Conservation (phyloP, 108 stramenopile genomes). For the Seminavis robusta region DNA sequence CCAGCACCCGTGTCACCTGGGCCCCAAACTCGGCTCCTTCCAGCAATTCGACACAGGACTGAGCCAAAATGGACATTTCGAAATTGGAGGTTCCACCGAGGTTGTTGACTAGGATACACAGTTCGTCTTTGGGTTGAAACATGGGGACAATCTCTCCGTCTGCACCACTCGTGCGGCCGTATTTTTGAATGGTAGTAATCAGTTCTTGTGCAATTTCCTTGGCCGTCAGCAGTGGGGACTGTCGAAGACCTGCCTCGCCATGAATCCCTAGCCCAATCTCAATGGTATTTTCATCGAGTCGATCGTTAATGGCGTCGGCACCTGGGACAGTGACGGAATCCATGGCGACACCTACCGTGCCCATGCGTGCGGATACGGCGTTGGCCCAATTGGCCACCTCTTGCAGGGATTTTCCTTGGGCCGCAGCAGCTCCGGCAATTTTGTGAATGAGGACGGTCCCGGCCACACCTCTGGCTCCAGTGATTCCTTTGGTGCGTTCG, state of each 20-base stretch:
- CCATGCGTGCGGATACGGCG: conserved; percentile 51
- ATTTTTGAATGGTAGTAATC: conserved; percentile 65
- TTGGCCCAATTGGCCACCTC: conserved; percentile 67
- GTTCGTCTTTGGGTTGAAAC: conserved; percentile 59
- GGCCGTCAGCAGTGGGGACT: conserved; percentile 63
- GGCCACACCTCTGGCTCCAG: conserved; percentile 94
- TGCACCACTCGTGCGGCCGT: conserved; percentile 56
- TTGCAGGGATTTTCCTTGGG: conserved; percentile 53
- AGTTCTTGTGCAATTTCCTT: conserved; percentile 74
- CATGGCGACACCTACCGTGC: conserved; percentile 91
- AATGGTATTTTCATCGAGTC: conserved; percentile 64
- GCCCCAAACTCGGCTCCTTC: conserved; percentile 34
- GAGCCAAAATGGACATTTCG: conserved; percentile 87
- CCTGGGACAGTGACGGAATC: conserved; percentile 91
- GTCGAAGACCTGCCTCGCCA: conserved; percentile 92
- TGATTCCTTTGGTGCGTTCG: conserved; percentile 86
- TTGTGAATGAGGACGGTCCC: conserved; percentile 97
- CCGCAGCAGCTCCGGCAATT: conserved; percentile 87
- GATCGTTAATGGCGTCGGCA: conserved; percentile 62
- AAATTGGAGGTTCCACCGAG: conserved; percentile 92
- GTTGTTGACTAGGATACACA: conserved; percentile 90
- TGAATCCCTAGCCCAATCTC: conserved; percentile 98
- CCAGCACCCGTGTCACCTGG: conserved; percentile 67
- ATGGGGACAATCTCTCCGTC: conserved; percentile 68
- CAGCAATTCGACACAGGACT: conserved; percentile 53